Conservation (phyloP, 2,329 filamentous ascomycete genomes). For the Arthrobotrys pseudoclavata region DNA sequence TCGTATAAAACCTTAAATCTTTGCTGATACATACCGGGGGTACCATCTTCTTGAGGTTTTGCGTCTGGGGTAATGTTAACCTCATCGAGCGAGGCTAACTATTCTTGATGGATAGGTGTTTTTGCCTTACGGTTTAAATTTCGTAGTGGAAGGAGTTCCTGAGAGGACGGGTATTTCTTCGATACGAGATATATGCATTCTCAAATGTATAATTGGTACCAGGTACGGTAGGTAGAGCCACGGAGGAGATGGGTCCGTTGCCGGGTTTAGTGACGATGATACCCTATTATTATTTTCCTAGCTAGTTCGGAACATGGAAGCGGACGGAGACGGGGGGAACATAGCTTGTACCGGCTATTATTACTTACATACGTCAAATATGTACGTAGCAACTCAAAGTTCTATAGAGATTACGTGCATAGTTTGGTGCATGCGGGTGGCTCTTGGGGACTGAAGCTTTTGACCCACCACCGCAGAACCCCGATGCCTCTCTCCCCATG, state of each 20-base stretch:
- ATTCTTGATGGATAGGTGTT: background rate
- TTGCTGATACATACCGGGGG: background rate
- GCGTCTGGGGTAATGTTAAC: constrained; percentile 24
- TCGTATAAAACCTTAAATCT: constrained; percentile 35
- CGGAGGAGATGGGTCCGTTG: constrained; percentile 23
- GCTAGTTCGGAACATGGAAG: constrained; percentile 11
- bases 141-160: constrained; percentile 14
- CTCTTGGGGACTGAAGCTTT: background rate
- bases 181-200: constrained; percentile 29
- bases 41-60: background rate
- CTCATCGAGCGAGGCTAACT: background rate
- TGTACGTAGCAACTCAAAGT: background rate
- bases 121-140: background rate
- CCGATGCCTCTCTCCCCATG: background rate
- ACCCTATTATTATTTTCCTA: background rate
- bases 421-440: background rate
- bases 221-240: constrained; percentile 4
- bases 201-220: constrained; percentile 15
- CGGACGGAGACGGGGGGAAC: background rate
- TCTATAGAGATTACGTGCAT: background rate
- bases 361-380: constrained; percentile 3
- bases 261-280: background rate
- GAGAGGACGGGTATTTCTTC: constrained; percentile 18
- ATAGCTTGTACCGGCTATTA: constrained; percentile 1
- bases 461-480: constrained; percentile 6